Evolutionary conservation across 768 basidiomycete genomes (phyloP).

Genomic region (Termitomyces titanicus): DNA sequence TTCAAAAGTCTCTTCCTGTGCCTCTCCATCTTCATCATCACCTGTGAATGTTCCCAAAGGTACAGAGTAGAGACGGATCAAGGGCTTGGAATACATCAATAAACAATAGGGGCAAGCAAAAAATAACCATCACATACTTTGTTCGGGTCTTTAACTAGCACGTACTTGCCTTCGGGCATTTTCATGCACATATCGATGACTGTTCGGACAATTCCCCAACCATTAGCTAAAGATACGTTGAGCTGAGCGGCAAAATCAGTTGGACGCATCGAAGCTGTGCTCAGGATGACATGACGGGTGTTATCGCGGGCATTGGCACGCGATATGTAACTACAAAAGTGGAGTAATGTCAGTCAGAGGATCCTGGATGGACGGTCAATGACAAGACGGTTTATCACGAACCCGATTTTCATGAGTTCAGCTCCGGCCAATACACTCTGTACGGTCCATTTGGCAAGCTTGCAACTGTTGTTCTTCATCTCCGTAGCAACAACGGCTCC

Average conservation of each 20-base stretch:
- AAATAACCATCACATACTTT: conserved; percentile 52
- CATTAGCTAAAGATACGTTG: conserved; percentile 91
- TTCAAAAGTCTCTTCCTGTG: conserved; percentile 28
- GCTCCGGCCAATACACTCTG: conserved; percentile 94
- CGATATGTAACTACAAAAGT: conserved; percentile 76
- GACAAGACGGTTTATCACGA: conserved; percentile 25
- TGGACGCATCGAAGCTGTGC: conserved; percentile 92
- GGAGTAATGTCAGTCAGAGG: conserved; percentile 1
- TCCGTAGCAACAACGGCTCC: conserved; percentile 98
- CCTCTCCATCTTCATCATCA: conserved; percentile 60
- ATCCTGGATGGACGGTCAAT: not conserved
- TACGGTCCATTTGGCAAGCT: conserved; percentile 96
- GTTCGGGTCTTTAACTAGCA: conserved; percentile 97
- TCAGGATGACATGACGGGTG: conserved; percentile 92
- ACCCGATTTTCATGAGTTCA: conserved; percentile 97
- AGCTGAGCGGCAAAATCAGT: conserved; percentile 92
- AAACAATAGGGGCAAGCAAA: not conserved
- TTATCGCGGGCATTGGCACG: conserved; percentile 93
- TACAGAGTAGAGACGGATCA: conserved; percentile 92
- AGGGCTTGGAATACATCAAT: conserved; percentile 54
- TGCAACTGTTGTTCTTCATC: conserved; percentile 99
- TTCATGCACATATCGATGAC: conserved; percentile 94
- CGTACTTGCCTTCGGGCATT: conserved; percentile 97
- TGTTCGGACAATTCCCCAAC: conserved; percentile 97
- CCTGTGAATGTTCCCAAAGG: conserved; percentile 82